Base-by-base conservation (phyloP, 2,329 filamentous ascomycete genomes). In the Aspergillus ochraceoroseus region DNA sequence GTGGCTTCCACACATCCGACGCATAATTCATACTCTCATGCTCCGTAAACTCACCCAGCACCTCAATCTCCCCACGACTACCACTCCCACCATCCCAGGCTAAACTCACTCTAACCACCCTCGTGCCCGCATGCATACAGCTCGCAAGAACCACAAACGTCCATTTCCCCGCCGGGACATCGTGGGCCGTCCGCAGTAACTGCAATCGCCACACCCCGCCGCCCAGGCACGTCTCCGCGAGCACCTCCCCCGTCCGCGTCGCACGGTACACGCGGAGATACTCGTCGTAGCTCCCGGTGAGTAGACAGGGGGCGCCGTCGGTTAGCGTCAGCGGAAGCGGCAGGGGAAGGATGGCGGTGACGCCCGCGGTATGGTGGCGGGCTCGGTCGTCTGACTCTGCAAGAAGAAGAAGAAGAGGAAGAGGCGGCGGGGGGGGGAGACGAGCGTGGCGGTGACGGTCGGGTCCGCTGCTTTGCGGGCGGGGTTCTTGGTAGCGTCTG, bases 21-120 rank as follows among this genome's bases (percentile, higher is more conserved):
- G 83, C 89, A 61, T 96, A 96, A 56, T 94, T 95, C 87, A 95
- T 95, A 61, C 87, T 95, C 66, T 85, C 73, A 60, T 95, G 88
- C 59, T 90, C 85, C 52, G 87, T 83, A 56, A 94, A 94, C 37
- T 74, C 76, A 0, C 76, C 81, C 32, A 89, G 51, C 1, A 90
- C 71, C 29, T 75, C 68, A 42, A 92, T 81, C 1, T 56, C 57
- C 76, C 82, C 87, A 41, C 66, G 44, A 47, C 79, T 55, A 26
- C 72, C 66, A 5, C 55, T 38, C 20, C 43, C 48, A 18, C 41
- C 29, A 7, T 9, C n/a, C 6, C n/a, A 13, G 23, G 39, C 39
- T 25, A 45, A n/a, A n/a, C n/a, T 57, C 3, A 81, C 55, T 43
- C 64, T 63, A 2, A 82, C 59, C n/a, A 96, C 66, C 38, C 82